These are phyloP conservation scores for Boletus vermiculosoides DNA, from an alignment of 768 basidiomycete species.

Conservation along the genomic window DNA sequence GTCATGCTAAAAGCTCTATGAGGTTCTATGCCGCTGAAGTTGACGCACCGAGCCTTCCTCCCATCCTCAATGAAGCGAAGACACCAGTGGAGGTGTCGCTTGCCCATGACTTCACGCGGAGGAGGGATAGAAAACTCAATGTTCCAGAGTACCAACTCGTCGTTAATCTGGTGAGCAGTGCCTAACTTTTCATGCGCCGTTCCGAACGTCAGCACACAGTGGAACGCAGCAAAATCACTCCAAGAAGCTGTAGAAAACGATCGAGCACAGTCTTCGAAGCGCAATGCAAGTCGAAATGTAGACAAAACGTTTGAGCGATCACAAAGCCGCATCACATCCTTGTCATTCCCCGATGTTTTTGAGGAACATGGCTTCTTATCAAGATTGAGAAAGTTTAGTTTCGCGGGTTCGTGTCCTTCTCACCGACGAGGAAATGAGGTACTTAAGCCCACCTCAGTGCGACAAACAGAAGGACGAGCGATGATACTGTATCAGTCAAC, in stretches of 20 bases:
- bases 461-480: constrained; percentile 60
- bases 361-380: constrained; percentile 3
- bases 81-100: constrained; percentile 31
- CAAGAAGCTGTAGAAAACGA: constrained; percentile 26
- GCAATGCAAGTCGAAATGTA: neutral
- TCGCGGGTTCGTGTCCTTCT: constrained; percentile 20
- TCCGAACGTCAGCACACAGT: constrained; percentile 29
- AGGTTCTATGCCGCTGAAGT: constrained; percentile 62
- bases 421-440: neutral
- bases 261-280: constrained; percentile 2
- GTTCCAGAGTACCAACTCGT: constrained; percentile 28
- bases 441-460: constrained; percentile 38
- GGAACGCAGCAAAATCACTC: constrained; percentile 43
- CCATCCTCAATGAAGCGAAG: constrained; percentile 12
- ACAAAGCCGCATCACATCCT: neutral
- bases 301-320: constrained; percentile 11
- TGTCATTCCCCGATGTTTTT: neutral
- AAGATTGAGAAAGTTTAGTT: constrained; percentile 23
- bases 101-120: constrained; percentile 41
- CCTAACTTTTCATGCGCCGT: neutral
- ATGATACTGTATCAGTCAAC: constrained; percentile 42
- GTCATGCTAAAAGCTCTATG: constrained; percentile 52
- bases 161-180: constrained; percentile 42
- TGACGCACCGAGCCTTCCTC: constrained; percentile 27
- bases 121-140: constrained; percentile 5